Conservation (phyloP, 2,329 filamentous ascomycete genomes). For the Capronia epimyces region DNA sequence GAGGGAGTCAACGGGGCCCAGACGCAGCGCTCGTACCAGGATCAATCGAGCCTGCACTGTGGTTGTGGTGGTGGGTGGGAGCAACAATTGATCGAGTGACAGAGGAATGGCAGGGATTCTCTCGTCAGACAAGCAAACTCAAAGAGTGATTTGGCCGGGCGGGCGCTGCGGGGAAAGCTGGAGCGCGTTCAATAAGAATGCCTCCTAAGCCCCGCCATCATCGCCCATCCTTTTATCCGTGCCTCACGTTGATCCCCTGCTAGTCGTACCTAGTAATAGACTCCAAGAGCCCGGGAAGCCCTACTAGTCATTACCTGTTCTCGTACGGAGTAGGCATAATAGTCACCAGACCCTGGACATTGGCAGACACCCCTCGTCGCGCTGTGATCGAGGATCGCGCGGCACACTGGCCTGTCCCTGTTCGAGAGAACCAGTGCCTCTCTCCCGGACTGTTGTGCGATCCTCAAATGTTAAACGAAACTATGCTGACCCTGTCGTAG, state of each 20-base stretch:
- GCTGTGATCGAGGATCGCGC: neutral
- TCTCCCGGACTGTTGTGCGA: neutral
- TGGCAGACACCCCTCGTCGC: neutral
- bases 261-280: no score
- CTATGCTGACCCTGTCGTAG: no score
- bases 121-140: neutral
- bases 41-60: neutral
- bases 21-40: conserved; percentile 1
- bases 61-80: neutral
- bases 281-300: no score
- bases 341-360: no score
- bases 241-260: neutral
- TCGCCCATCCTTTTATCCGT: conserved; percentile 18
- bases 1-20: neutral
- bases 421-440: neutral
- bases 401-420: neutral
- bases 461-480: no score
- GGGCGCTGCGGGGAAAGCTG: conserved; percentile 15
- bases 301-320: no score
- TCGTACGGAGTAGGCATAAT: no score
- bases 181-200: conserved; percentile 1
- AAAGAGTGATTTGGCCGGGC: conserved; percentile 1
- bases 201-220: conserved; percentile 4
- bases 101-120: neutral
- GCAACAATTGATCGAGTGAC: conserved; percentile 1